Evolutionary conservation across 257 asterid genomes (phyloP).

Genomic region (Capsicum chinense): DNA sequence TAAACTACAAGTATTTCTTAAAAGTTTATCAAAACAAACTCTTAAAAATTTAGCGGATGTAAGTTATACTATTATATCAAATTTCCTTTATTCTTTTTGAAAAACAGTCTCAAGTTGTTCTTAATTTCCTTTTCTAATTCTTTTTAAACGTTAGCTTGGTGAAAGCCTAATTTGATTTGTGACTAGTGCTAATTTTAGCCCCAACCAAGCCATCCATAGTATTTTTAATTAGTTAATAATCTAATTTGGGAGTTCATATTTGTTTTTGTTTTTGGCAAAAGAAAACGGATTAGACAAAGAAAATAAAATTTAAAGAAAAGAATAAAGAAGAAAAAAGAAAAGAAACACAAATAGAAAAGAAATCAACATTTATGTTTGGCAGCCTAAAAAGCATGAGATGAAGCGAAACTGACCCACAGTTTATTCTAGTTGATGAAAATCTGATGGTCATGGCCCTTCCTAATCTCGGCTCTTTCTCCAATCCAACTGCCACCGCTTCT

Average conservation of each 20-base stretch:
- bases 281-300: no score
- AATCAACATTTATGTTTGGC: conserved; percentile 14
- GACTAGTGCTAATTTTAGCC: background rate
- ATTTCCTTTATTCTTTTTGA: no score
- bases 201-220: background rate
- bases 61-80: no score
- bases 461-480: conserved; percentile 60
- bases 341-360: background rate
- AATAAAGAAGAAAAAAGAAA: background rate
- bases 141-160: background rate
- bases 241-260: no score
- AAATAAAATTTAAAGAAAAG: background rate
- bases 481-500: conserved; percentile 42
- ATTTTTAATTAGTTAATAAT: no score
- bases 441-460: conserved; percentile 74
- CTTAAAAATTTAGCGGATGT: no score
- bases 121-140: background rate
- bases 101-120: no score
- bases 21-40: no score
- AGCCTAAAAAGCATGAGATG: conserved; percentile 12
- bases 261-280: no score
- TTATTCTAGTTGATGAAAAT: conserved; percentile 51
- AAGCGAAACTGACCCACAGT: conserved; percentile 51
- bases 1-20: no score
- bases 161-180: background rate